Percentiles rank a stretch among this genome's conserved stretches.
These are phyloP conservation scores for Dysphania ambrosioides DNA, from an alignment of 148 eudicot genomes.

Conservation along the genomic window DNA sequence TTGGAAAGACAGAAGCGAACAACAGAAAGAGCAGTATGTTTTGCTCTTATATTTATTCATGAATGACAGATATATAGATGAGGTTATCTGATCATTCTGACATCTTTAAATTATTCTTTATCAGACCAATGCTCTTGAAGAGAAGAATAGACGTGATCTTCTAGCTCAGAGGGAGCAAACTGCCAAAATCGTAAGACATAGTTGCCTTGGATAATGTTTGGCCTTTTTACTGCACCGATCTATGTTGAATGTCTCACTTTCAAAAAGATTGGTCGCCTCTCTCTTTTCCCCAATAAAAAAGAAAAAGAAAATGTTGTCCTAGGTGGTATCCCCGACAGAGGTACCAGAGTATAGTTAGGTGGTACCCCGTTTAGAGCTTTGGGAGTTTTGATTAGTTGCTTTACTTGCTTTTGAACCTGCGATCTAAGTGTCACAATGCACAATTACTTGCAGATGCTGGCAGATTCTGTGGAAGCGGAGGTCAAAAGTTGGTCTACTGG, in stretches of 20 bases:
- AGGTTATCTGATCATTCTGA: not conserved
- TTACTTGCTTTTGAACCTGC: no score
- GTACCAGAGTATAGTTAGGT: not conserved
- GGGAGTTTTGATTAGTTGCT: not conserved
- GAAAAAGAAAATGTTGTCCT: not conserved
- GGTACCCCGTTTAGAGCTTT: not conserved
- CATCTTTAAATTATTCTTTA: conserved; percentile 13
- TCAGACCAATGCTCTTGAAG: conserved; percentile 95
- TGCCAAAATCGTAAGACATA: conserved; percentile 64
- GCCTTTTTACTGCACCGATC: not conserved
- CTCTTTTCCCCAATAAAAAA: no score
- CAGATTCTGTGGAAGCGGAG: conserved; percentile 76
- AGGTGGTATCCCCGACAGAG: not conserved
- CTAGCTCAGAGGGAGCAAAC: conserved; percentile 88
- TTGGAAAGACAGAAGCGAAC: conserved; percentile 79
- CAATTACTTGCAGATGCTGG: conserved; percentile 59
- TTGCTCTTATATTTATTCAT: not conserved
- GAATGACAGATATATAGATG: not conserved
- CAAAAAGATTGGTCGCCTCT: no score
- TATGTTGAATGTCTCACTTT: not conserved
- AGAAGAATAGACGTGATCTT: conserved; percentile 84
- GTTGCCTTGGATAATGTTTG: conserved; percentile 2
- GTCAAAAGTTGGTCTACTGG: conserved; percentile 92
- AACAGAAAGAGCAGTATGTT: conserved; percentile 82
- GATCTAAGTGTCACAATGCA: conserved; percentile 10